A percentile compares a stretch with the other conserved stretches of the same genome.
These are phyloP conservation scores for Cichorium intybus DNA, from an alignment of 140 eudicot species.

Conservation along the genomic window DNA sequence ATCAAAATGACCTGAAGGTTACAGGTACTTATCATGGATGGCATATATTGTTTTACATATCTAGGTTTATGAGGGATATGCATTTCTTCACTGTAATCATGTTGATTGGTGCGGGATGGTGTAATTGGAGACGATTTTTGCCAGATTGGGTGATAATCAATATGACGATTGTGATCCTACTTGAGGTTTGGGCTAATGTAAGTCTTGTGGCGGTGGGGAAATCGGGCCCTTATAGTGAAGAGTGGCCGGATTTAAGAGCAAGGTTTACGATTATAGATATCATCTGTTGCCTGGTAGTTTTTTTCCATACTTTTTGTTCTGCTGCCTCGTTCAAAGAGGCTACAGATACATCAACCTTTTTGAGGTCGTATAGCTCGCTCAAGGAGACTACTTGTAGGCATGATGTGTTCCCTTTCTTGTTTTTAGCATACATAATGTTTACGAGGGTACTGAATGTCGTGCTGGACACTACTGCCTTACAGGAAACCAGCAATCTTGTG, in stretches of 20 bases:
- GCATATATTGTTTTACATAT: slow-evolving; percentile 45
- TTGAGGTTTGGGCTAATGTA: slow-evolving; percentile 47
- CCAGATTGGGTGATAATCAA: slow-evolving; percentile 37
- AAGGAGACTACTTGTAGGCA: neutral
- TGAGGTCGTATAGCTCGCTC: neutral
- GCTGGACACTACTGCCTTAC: slow-evolving; percentile 36
- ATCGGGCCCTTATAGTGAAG: slow-evolving; percentile 40
- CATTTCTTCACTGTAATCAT: slow-evolving; percentile 45
- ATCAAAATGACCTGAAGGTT: slow-evolving; percentile 42
- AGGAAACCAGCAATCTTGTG: slow-evolving; percentile 31
- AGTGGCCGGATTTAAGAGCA: slow-evolving; percentile 38
- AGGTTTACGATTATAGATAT: slow-evolving; percentile 45
- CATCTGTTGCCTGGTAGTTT: slow-evolving; percentile 40
- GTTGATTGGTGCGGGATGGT: slow-evolving; percentile 65
- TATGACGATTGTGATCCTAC: slow-evolving; percentile 31
- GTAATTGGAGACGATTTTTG: slow-evolving; percentile 43
- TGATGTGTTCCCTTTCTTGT: neutral
- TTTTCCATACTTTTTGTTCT: slow-evolving; percentile 41
- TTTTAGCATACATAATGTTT: slow-evolving; percentile 42
- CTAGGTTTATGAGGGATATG: slow-evolving; percentile 42
- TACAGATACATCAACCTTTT: neutral
- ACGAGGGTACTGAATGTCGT: slow-evolving; percentile 46
- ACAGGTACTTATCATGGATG: slow-evolving; percentile 61
- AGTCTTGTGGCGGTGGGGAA: slow-evolving; percentile 37
- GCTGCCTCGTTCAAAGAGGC: slow-evolving; percentile 38